A percentile compares a stretch with the other conserved stretches of the same genome.
These are phyloP conservation scores for Penicillium taxi DNA, from an alignment of 495 filamentous ascomycete genomes.

Conservation along the genomic window DNA sequence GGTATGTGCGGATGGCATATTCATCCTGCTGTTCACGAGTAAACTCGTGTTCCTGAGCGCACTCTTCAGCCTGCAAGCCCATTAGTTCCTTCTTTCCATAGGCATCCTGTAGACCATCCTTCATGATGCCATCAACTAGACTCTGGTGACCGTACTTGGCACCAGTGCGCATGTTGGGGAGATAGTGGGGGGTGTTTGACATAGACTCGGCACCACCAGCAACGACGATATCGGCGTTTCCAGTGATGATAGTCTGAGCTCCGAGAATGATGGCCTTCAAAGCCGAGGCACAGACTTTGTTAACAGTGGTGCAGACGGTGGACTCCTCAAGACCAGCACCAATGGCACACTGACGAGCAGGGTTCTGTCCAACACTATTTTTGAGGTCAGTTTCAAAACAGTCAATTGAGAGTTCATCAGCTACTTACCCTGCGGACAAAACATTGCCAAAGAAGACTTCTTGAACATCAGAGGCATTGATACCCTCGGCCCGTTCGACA, in stretches of 20 bases:
- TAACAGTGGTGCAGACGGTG: conserved; percentile 84
- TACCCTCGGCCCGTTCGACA: conserved; percentile 71
- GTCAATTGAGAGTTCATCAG: conserved; percentile 1
- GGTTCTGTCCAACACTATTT: conserved; percentile 85
- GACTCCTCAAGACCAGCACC: conserved; percentile 70
- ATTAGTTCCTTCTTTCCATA: conserved; percentile 88
- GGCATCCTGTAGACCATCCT: conserved; percentile 87
- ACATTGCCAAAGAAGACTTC: conserved; percentile 99
- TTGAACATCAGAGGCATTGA: conserved; percentile 79
- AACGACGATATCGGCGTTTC: conserved; percentile 80
- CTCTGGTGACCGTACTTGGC: conserved; percentile 83
- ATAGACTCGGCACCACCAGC: conserved; percentile 95
- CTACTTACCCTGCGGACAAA: conserved; percentile 77
- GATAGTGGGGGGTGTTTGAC: conserved; percentile 96
- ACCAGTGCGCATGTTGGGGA: conserved; percentile 71
- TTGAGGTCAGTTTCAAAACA: conserved; percentile 5
- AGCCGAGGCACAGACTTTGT: conserved; percentile 96
- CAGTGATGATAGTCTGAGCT: conserved; percentile 93
- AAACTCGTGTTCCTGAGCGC: conserved; percentile 74
- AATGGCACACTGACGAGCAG: conserved; percentile 87
- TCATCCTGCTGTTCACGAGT: conserved; percentile 78
- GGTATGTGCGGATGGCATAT: conserved; percentile 86
- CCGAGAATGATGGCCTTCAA: conserved; percentile 92
- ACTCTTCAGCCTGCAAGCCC: conserved; percentile 89
- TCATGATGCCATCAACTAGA: conserved; percentile 81